phyloP scores from a whole-genome alignment of 106 monocot genomes.

The Platanthera zijinensis region DNA sequence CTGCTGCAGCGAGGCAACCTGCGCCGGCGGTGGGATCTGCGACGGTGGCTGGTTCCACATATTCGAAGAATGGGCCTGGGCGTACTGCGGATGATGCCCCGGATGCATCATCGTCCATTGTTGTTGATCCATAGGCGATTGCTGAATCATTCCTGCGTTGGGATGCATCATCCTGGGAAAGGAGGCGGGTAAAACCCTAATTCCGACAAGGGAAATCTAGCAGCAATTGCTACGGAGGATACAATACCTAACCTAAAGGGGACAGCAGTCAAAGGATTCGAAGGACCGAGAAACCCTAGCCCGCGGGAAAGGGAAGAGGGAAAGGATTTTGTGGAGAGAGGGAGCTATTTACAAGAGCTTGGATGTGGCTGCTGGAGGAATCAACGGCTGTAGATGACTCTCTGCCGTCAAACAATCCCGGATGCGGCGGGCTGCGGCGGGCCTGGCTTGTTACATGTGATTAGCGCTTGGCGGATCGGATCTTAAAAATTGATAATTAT shows the following conservation, averaged over 20 bases:
- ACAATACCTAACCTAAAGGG: background rate
- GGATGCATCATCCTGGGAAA: background rate
- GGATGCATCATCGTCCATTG: conserved; percentile 32
- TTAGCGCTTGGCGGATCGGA: background rate
- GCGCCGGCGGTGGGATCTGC: conserved; percentile 39
- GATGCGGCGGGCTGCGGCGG: background rate
- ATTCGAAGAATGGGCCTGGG: conserved; percentile 14
- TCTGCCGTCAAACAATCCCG: background rate
- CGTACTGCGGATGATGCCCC: conserved; percentile 18
- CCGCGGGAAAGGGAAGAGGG: background rate
- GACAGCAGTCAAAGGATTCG: background rate
- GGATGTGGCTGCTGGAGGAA: background rate
- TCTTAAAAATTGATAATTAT: no score
- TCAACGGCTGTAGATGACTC: background rate
- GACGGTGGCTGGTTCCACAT: conserved; percentile 68
- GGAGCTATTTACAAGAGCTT: background rate
- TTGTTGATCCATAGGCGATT: conserved; percentile 13
- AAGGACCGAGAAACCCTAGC: no score
- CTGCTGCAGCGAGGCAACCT: conserved; percentile 18
- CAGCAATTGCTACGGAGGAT: background rate
- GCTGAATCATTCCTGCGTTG: background rate
- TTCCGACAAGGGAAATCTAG: background rate
- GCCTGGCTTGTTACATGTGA: background rate
- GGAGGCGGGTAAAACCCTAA: background rate
- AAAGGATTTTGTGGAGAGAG: background rate